phyloP scores from a whole-genome alignment of 352 stramenopile species.

The Pythium myriotylum region DNA sequence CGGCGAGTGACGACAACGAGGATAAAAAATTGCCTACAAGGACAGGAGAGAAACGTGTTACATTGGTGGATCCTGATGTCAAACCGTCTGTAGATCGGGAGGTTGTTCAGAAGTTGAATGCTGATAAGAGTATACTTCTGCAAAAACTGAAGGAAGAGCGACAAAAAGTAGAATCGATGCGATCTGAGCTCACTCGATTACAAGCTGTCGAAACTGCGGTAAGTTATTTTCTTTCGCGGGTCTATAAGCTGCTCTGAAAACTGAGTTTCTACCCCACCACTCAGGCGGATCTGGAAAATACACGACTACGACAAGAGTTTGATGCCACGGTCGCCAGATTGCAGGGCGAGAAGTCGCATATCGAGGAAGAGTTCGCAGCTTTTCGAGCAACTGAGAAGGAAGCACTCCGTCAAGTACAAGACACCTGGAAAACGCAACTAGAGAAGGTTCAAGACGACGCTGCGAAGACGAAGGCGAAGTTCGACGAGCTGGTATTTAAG shows the following conservation, averaged over 20 bases:
- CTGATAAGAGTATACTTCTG: slow-evolving; percentile 29
- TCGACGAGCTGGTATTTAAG: slow-evolving; percentile 80
- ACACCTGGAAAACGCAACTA: slow-evolving; percentile 82
- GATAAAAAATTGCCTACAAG: not conserved
- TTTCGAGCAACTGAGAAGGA: slow-evolving; percentile 49
- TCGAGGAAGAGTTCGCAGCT: slow-evolving; percentile 56
- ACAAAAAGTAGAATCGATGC: slow-evolving; percentile 18
- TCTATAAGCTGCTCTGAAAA: no score
- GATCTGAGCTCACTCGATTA: slow-evolving; percentile 26
- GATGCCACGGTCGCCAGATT: slow-evolving; percentile 63
- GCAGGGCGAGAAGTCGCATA: slow-evolving; percentile 58
- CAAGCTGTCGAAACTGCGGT: slow-evolving; percentile 63
- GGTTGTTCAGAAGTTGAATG: slow-evolving; percentile 2
- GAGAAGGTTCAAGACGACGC: slow-evolving; percentile 67
- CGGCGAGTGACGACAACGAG: not conserved
- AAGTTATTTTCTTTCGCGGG: slow-evolving; percentile 19
- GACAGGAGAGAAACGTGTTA: slow-evolving; percentile 22
- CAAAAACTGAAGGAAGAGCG: slow-evolving; percentile 58
- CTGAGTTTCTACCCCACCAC: no score
- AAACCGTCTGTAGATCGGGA: slow-evolving; percentile 20
- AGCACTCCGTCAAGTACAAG: slow-evolving; percentile 68
- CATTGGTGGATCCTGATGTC: slow-evolving; percentile 19
- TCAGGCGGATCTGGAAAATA: slow-evolving; percentile 69
- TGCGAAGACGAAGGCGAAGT: slow-evolving; percentile 64
- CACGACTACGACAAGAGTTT: slow-evolving; percentile 48